Conservation (phyloP, 306 rosid species). For the Glycine soja region DNA sequence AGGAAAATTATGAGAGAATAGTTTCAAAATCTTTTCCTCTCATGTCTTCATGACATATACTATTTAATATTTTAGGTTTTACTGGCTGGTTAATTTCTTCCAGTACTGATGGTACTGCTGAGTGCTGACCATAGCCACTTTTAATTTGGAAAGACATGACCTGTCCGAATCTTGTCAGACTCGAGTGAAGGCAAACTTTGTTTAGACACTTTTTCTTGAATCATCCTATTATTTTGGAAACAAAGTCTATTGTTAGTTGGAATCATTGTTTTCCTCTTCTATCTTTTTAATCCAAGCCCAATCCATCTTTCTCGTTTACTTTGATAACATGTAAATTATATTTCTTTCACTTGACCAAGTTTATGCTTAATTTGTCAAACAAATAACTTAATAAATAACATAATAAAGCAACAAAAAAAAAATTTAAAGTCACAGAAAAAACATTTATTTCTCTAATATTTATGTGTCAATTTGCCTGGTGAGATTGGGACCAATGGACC, state of each 20-base stretch:
- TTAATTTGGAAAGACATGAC: constrained; percentile 28
- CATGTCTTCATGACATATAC: background rate
- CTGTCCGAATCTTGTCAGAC: constrained; percentile 39
- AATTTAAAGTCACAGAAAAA: too few relatives aligned
- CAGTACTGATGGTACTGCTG: constrained; percentile 2
- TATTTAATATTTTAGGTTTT: background rate
- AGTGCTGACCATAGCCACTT: constrained; percentile 32
- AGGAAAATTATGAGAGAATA: background rate
- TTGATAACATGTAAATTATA: background rate
- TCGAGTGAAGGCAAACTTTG: constrained; percentile 44
- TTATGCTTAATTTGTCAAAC: background rate
- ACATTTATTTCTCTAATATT: too few relatives aligned
- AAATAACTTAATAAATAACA: background rate
- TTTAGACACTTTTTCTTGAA: constrained; percentile 30
- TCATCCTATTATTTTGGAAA: constrained; percentile 45
- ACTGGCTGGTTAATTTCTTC: background rate
- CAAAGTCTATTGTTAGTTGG: constrained; percentile 37
- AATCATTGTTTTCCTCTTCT: background rate
- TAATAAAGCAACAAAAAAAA: too few relatives aligned
- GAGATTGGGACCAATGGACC: background rate
- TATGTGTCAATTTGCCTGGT: background rate
- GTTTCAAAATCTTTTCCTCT: background rate
- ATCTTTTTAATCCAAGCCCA: background rate
- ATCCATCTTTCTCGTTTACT: background rate
- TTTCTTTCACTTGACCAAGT: background rate